phyloP scores from a whole-genome alignment of 1,139 yeast genomes.

The Yamadazyma sp. region DNA sequence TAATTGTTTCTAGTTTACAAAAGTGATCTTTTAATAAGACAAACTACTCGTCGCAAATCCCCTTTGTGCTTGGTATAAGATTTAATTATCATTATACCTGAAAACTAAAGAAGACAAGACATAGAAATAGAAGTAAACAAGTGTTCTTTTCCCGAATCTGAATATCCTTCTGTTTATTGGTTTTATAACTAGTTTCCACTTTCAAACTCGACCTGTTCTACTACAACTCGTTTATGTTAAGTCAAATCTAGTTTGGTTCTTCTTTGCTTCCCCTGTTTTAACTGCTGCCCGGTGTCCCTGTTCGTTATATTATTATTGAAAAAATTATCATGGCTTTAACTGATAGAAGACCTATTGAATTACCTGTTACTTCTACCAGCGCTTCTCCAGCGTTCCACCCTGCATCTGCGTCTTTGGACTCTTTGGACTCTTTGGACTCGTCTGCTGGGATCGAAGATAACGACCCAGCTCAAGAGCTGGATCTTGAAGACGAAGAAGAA shows the following conservation, averaged over 20 bases:
- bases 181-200: too few species aligned
- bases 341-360: slow-evolving; percentile 56
- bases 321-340: slow-evolving; percentile 49
- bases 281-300: slow-evolving; percentile 4
- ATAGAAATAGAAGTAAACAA: too few species aligned
- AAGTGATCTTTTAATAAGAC: too few species aligned
- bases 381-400: slow-evolving; percentile 48
- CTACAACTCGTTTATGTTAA: too few species aligned
- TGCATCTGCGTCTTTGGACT: slow-evolving; percentile 19
- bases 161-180: not conserved
- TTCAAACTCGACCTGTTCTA: not conserved
- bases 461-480: slow-evolving; percentile 8
- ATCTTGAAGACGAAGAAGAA: slow-evolving; percentile 9
- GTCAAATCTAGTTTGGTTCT: too few species aligned
- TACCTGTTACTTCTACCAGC: slow-evolving; percentile 40
- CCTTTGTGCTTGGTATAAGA: slow-evolving; percentile 10
- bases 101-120: not conserved
- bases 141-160: too few species aligned
- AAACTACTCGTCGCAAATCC: too few species aligned
- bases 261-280: not conserved
- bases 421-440: slow-evolving; percentile 20
- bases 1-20: not conserved
- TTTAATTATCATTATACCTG: slow-evolving; percentile 17
- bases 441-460: not conserved
- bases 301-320: slow-evolving; percentile 2